Conservation (phyloP, 345 rosid genomes). For the Eucalyptus grandis region DNA sequence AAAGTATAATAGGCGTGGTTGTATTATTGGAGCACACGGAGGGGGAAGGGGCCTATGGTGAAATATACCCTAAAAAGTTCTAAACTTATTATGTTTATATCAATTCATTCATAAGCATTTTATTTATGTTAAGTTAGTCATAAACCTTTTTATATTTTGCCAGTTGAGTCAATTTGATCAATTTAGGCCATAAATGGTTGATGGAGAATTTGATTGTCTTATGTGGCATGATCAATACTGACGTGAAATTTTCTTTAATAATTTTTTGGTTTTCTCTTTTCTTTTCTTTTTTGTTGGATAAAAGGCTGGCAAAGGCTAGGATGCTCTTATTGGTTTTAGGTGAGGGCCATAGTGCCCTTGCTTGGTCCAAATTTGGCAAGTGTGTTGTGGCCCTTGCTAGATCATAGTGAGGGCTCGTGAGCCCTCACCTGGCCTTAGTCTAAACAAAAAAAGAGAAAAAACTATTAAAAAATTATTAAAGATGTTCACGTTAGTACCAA, state of each 20-base stretch:
- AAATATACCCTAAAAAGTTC: not conserved
- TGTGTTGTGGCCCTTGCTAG: too few relatives aligned
- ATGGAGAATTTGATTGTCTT: too few relatives aligned
- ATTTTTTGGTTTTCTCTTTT: too few relatives aligned
- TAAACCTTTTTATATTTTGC: accelerated
- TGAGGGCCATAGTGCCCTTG: not conserved
- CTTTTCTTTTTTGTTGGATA: not conserved
- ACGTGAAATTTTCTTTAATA: not conserved
- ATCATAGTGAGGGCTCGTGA: not conserved
- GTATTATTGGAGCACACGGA: not conserved
- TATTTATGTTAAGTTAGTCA: too few relatives aligned
- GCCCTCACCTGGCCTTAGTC: not conserved
- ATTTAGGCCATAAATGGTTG: too few relatives aligned
- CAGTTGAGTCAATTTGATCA: not conserved
- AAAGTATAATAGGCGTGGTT: not conserved
- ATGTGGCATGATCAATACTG: accelerated
- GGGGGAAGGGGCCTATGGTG: not conserved
- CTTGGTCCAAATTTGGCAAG: not conserved
- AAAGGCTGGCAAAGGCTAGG: accelerated
- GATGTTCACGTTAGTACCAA: too few relatives aligned
- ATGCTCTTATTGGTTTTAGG: not conserved
- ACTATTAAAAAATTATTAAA: too few relatives aligned
- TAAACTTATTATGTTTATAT: not conserved
- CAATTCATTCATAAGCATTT: too few relatives aligned
- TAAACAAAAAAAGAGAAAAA: too few relatives aligned